Evolutionary conservation across 2,329 filamentous ascomycete genomes (phyloP).

Genomic region (Coniochaeta ligniaria): DNA sequence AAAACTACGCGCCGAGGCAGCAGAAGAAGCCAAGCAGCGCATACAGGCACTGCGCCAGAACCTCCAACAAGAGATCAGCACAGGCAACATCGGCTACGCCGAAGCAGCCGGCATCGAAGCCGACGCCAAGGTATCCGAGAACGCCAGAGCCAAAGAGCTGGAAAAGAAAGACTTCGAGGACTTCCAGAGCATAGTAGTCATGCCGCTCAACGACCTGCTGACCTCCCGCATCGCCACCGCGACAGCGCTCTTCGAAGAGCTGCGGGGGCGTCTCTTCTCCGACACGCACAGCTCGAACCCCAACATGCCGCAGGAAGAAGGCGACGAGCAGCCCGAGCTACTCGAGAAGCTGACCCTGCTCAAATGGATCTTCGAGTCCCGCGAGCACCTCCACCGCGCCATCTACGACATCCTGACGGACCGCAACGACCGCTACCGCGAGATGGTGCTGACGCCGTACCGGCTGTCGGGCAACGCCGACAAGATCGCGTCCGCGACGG

Average conservation of each 20-base stretch:
- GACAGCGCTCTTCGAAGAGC: slow-evolving; percentile 68
- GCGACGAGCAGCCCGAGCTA: slow-evolving; percentile 88
- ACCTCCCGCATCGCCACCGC: slow-evolving; percentile 68
- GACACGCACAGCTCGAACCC: slow-evolving; percentile 63
- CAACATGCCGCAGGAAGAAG: slow-evolving; percentile 87
- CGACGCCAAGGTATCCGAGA: slow-evolving; percentile 64
- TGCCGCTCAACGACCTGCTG: slow-evolving; percentile 74
- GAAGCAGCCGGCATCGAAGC: slow-evolving; percentile 78
- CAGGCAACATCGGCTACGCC: slow-evolving; percentile 72
- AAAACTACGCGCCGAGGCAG: slow-evolving; percentile 50
- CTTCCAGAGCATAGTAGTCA: slow-evolving; percentile 77
- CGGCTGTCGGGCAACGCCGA: slow-evolving; percentile 65
- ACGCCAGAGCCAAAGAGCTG: slow-evolving; percentile 61
- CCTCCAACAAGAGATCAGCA: slow-evolving; percentile 70
- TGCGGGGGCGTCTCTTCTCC: slow-evolving; percentile 65
- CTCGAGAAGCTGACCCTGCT: slow-evolving; percentile 89
- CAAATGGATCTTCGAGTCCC: slow-evolving; percentile 94
- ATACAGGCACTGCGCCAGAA: slow-evolving; percentile 63
- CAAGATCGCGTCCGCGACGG: slow-evolving; percentile 70
- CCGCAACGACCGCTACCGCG: slow-evolving; percentile 79
- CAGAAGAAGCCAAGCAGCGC: slow-evolving; percentile 40
- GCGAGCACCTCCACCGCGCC: slow-evolving; percentile 80
- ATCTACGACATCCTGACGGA: slow-evolving; percentile 79
- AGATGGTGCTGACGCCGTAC: slow-evolving; percentile 79
- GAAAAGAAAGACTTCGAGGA: slow-evolving; percentile 76